These are phyloP conservation scores for Arachis monticola DNA, from an alignment of 331 rosid genomes.

Conservation along the genomic window DNA sequence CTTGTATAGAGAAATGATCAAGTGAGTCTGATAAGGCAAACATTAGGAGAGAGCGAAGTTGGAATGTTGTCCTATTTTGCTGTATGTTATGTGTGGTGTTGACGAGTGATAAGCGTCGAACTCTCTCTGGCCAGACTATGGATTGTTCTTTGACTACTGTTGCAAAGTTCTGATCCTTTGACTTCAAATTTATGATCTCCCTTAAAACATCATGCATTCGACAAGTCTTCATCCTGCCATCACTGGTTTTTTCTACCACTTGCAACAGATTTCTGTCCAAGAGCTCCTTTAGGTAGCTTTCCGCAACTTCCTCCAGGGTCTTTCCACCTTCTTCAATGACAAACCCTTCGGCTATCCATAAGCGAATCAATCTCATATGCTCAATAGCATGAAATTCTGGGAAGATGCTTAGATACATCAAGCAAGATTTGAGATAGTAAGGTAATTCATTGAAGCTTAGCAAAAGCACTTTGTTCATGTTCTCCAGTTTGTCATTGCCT, in stretches of 20 bases:
- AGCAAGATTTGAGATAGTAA: conserved; percentile 62
- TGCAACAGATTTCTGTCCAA: conserved; percentile 64
- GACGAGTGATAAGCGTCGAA: conserved; percentile 55
- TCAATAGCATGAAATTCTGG: conserved; percentile 48
- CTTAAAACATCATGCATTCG: conserved; percentile 55
- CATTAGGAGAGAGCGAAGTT: conserved; percentile 58
- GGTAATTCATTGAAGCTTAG: conserved; percentile 69
- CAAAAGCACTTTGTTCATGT: conserved; percentile 54
- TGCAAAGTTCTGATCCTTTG: conserved; percentile 62
- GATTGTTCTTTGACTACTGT: conserved; percentile 55
- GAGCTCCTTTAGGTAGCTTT: conserved; percentile 62
- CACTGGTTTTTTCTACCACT: conserved; percentile 50
- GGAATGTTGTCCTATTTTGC: conserved; percentile 34
- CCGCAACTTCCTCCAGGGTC: conserved; percentile 69
- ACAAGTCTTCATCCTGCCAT: conserved; percentile 55
- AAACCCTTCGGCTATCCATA: conserved; percentile 79
- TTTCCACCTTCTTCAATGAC: conserved; percentile 52
- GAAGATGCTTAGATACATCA: conserved; percentile 60
- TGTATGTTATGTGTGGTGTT: conserved; percentile 41
- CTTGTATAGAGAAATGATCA: conserved; percentile 31
- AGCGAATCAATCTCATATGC: conserved; percentile 55
- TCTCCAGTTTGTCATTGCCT: conserved; percentile 54
- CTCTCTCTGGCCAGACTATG: conserved; percentile 53
- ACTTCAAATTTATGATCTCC: conserved; percentile 53
- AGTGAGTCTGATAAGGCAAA: conserved; percentile 51